A percentile compares a stretch with the other conserved stretches of the same genome.
Evolutionary conservation across 129 eudicot genomes (phyloP).

Genomic region (Calendula officinalis): DNA sequence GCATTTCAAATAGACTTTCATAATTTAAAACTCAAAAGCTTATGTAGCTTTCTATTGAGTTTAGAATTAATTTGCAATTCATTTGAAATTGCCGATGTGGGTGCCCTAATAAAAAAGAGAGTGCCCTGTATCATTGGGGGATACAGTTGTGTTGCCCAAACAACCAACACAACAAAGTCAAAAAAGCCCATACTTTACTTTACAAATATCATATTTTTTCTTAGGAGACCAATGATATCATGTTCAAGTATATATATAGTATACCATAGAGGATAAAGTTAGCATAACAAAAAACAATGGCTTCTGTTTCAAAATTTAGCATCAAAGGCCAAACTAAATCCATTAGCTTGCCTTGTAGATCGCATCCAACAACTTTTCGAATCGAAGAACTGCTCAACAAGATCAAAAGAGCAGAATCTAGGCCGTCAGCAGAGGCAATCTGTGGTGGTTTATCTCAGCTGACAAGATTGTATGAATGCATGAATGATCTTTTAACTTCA

Average conservation of each 20-base stretch:
- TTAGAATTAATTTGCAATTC: no score
- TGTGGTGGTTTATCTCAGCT: conserved; percentile 38
- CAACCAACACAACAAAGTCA: conserved; percentile 10
- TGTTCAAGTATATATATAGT: conserved; percentile 4
- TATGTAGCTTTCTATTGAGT: no score
- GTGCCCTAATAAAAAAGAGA: not conserved
- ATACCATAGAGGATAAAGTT: conserved; percentile 15
- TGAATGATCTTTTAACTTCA: conserved; percentile 35
- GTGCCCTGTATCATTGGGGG: conserved; percentile 10
- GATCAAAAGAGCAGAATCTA: conserved; percentile 27
- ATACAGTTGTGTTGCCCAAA: conserved; percentile 13
- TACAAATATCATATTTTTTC: conserved; percentile 1
- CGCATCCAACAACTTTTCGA: conserved; percentile 33
- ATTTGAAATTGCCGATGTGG: no score
- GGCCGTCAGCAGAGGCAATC: conserved; percentile 23
- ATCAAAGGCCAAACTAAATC: conserved; percentile 37
- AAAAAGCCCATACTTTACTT: conserved; percentile 5
- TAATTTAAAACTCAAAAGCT: no score
- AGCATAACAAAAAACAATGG: conserved; percentile 33
- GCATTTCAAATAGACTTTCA: no score
- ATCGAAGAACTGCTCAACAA: conserved; percentile 35
- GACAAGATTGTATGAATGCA: conserved; percentile 41
- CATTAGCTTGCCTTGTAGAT: conserved; percentile 54
- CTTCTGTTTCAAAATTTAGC: conserved; percentile 22
- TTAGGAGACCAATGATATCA: conserved; percentile 17